Evolutionary conservation across 2,329 filamentous ascomycete genomes (phyloP).

Genomic region (Pseudocercospora musae): DNA sequence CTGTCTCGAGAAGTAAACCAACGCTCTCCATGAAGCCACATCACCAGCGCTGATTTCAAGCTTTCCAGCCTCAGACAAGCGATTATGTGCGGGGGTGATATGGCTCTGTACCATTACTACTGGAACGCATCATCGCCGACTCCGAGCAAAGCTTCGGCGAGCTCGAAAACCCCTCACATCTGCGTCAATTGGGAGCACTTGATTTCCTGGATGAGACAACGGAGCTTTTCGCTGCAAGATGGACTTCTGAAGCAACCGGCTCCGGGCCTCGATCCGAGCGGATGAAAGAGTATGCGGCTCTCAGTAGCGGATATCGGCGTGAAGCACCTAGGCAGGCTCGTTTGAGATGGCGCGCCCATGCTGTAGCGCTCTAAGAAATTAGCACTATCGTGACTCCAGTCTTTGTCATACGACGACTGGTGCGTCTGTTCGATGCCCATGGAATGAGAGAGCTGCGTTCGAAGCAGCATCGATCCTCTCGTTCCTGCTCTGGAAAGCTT

Average conservation of each 20-base stretch:
- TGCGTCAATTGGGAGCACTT: neutral
- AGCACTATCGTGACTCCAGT: too few species aligned
- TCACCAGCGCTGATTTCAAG: too few species aligned
- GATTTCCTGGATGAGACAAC: neutral
- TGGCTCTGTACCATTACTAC: slow-evolving; percentile 2
- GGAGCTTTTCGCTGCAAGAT: neutral
- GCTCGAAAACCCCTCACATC: neutral
- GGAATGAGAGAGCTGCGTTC: too few species aligned
- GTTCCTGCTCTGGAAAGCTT: too few species aligned
- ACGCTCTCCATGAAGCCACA: too few species aligned
- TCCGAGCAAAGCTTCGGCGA: neutral
- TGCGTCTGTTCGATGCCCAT: too few species aligned
- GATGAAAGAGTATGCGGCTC: neutral
- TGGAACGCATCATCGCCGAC: neutral
- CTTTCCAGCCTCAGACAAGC: neutral
- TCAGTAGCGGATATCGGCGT: too few species aligned
- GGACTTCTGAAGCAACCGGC: neutral
- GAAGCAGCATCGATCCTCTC: too few species aligned
- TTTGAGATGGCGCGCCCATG: too few species aligned
- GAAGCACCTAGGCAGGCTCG: too few species aligned
- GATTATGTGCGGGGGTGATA: neutral
- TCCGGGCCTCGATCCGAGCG: neutral
- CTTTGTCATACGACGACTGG: too few species aligned
- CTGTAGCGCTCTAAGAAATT: too few species aligned
- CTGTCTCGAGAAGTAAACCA: slow-evolving; percentile 1